Conservation (phyloP, 805 yeast genomes). For the Nakazawaea siamensis region DNA sequence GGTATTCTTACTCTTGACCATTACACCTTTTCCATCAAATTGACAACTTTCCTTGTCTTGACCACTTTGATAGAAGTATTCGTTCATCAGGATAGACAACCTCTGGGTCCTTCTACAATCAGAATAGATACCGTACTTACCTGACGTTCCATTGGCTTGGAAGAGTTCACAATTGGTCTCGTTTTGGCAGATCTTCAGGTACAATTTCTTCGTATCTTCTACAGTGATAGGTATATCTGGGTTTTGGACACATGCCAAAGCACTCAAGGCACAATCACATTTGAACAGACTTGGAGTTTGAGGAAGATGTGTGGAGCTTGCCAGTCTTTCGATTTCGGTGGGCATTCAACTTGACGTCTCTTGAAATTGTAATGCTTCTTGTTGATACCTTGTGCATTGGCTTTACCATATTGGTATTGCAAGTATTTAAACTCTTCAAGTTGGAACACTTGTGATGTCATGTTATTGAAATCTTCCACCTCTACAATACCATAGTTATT, state of each 20-base stretch:
- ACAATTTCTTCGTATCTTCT: slow-evolving; percentile 16
- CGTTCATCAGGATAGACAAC: slow-evolving; percentile 32
- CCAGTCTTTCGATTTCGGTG: slow-evolving; percentile 13
- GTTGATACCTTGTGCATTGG: slow-evolving; percentile 16
- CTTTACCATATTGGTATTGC: slow-evolving; percentile 22
- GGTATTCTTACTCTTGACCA: slow-evolving; percentile 3
- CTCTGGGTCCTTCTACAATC: slow-evolving; percentile 29
- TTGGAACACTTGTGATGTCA: slow-evolving; percentile 18
- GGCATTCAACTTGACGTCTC: slow-evolving; percentile 3
- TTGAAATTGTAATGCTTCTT: slow-evolving; percentile 5
- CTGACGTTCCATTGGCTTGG: slow-evolving; percentile 24
- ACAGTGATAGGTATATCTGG: slow-evolving; percentile 16
- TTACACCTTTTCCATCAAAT: slow-evolving; percentile 8
- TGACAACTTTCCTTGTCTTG: slow-evolving; percentile 15
- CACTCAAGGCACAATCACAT: slow-evolving; percentile 36
- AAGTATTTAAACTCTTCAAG: slow-evolving; percentile 27
- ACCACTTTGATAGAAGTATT: slow-evolving; percentile 21
- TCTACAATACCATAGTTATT: slow-evolving; percentile 36
- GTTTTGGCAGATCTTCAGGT: slow-evolving; percentile 25
- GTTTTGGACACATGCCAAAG: slow-evolving; percentile 28
- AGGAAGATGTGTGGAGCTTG: slow-evolving; percentile 24
- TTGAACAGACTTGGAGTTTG: slow-evolving; percentile 31
- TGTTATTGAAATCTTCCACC: slow-evolving; percentile 14
- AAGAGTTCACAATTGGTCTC: slow-evolving; percentile 31
- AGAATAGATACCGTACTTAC: slow-evolving; percentile 34